Evolutionary conservation across 495 filamentous ascomycete genomes (phyloP).

Genomic region (Tuber calosporum): DNA sequence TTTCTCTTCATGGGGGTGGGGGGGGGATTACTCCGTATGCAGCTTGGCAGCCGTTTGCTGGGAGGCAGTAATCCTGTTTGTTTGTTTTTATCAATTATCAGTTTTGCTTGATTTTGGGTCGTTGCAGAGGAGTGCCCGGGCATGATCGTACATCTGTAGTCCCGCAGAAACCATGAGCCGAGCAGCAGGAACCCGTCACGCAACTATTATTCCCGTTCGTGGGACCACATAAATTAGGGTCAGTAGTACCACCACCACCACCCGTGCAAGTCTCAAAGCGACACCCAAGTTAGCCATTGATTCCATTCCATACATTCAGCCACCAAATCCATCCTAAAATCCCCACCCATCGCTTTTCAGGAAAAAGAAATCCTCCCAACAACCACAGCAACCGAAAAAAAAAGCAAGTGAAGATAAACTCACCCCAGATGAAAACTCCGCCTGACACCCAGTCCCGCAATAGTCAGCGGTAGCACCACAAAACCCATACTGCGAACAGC

Average conservation of each 20-base stretch:
- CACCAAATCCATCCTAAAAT: background rate
- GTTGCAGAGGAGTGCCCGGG: background rate
- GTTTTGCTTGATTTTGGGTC: background rate
- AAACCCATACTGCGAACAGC: slow-evolving; percentile 45
- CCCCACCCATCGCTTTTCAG: background rate
- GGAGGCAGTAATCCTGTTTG: slow-evolving; percentile 43
- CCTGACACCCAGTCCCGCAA: slow-evolving; percentile 51
- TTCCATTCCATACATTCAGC: background rate
- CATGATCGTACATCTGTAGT: background rate
- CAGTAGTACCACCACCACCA: slow-evolving; percentile 14
- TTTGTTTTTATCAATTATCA: background rate
- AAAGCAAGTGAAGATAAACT: background rate
- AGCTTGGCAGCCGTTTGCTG: slow-evolving; percentile 43
- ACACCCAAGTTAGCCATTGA: background rate
- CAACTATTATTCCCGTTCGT: slow-evolving; percentile 41
- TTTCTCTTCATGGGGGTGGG: background rate
- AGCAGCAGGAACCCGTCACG: slow-evolving; percentile 43
- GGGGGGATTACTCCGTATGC: slow-evolving; percentile 42
- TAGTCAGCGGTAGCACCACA: slow-evolving; percentile 49
- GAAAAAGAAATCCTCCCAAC: background rate
- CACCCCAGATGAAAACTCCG: slow-evolving; percentile 28
- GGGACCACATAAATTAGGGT: slow-evolving; percentile 33
- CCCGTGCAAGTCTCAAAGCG: slow-evolving; percentile 2
- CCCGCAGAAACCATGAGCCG: slow-evolving; percentile 6
- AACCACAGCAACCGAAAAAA: background rate